Evolutionary conservation across 1,284 basidiomycete genomes (phyloP), one percentile per base, ranked within the genome.

Genomic region (Cryptococcus sp.): DNA sequence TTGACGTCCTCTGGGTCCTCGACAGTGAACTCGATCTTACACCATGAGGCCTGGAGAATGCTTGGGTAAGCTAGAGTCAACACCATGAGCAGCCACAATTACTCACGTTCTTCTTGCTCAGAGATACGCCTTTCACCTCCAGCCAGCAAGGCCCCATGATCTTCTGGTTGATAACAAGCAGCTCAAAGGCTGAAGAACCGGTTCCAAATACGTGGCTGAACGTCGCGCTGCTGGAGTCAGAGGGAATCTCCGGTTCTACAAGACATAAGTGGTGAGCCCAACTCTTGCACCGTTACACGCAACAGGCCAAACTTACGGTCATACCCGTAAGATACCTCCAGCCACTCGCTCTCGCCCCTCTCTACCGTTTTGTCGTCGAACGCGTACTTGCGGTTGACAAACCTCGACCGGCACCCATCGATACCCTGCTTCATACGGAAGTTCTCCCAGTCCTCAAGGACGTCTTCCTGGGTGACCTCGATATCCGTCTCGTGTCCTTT

Each of bases 61-160:
- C 28, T 33, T 33, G 4, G 9, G 18, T 28, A 11, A 38, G 52
- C 44, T 43, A 18, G 16, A 13, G 21, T 7, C 15, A 3, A n/a
- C 42, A 18, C 21, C 35, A 4, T 21, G 12, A 38, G 13, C 8
- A 47, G 33, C 40, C 2, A 21, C 13, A 49, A 24, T 16, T 9
- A 77, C 87, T 55, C 72, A 91, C 89, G 9, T 87, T 87, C 76
- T 89, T 87, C 67, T 86, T 78, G 53, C 88, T 86, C 20, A 91
- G 78, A 46, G 83, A 77, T 12, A 87, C 85, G 23, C 86, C 83
- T 73, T 88, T 87, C 62, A 99, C 83, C 58, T 88, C 83, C 50
- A 99, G 80, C 96, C 95, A 98, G 74, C 96, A 98, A 0, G 96
- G 94, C 2, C 96, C 96, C 91, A 97, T 98, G 62, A 98, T 97